Conservation (phyloP, 305 asterid genomes). For the Striga hermonthica region DNA sequence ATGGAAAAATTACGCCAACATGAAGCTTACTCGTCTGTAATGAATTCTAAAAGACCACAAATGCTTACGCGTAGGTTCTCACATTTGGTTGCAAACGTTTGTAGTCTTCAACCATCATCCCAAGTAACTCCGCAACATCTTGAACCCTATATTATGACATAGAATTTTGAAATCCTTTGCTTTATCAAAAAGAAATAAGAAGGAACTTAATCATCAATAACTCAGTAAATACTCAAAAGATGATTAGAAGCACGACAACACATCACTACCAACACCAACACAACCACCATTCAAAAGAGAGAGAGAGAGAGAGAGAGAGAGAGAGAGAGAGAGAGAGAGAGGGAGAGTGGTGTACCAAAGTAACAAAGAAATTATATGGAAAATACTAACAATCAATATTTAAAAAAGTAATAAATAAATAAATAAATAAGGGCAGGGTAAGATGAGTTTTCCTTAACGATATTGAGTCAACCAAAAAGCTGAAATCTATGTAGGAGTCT, state of each 20-base stretch:
- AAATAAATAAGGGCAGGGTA: neutral
- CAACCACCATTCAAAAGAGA: slow-evolving; percentile 9
- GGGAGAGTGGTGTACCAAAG: neutral
- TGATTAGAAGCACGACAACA: slow-evolving; percentile 7
- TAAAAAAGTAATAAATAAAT: neutral
- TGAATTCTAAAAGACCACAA: slow-evolving; percentile 35
- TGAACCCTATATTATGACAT: slow-evolving; percentile 65
- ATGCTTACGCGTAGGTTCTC: slow-evolving; percentile 95
- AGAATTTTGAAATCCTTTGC: slow-evolving; percentile 31
- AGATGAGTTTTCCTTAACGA: slow-evolving; percentile 15
- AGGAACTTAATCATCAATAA: slow-evolving; percentile 12
- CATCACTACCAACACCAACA: neutral
- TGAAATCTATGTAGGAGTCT: slow-evolving; percentile 2
- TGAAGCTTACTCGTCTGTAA: slow-evolving; percentile 33
- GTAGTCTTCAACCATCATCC: slow-evolving; percentile 98
- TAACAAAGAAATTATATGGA: slow-evolving; percentile 11
- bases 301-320: no score
- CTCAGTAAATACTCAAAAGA: neutral
- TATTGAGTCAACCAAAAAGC: slow-evolving; percentile 24
- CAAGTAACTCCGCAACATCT: slow-evolving; percentile 97
- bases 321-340: neutral
- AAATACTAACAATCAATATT: slow-evolving; percentile 13
- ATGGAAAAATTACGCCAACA: slow-evolving; percentile 22
- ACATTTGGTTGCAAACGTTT: slow-evolving; percentile 93
- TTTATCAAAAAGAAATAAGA: slow-evolving; percentile 31